Base-by-base conservation (phyloP, 225 moss, liverwort and hornwort species). In the Lunularia cruciata region DNA sequence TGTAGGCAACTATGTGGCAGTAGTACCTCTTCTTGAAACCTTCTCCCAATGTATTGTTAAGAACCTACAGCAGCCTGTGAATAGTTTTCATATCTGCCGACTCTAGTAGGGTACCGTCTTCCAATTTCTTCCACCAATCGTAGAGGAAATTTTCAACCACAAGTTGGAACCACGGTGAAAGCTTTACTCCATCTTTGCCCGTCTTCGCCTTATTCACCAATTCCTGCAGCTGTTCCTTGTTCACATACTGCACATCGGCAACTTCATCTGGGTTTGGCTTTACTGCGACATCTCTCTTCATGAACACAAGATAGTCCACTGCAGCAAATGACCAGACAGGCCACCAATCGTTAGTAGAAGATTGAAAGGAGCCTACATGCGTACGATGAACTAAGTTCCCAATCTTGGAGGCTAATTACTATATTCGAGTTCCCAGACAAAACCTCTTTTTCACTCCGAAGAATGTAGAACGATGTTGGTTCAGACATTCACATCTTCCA, bases 81-180 rank as follows among this genome's bases (percentile, higher is more conserved):
- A 98, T 85, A 9, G 87, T 91, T 68, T 72, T 53, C 95, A 90
- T 90, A 75, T 98, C 91, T 31, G 72, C 89, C 49, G 57, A 91
- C 43, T 93, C 84, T 1, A 82, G 68, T 68, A 98, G 75, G 0
- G 93, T 85, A 49, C 89, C 89, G 12, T 91, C 79, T 69, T 93
- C 96, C 25, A 98, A 74, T 53, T 81, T 84, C 77, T 88, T 93
- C 96, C 96, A 98, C 96, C 96, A 98, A 69, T 91, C 90, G 59
- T 86, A 89, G 25, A 98, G 83, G 54, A 91, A 98, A 39, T 98
- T 93, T 63, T 91, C 84, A 5, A 91, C 93, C 2, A 98, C 96
- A 42, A 98, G 84, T 56, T 89, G 92, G 69, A 98, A 98, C 96
- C 96, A 98, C 6, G 96, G 96, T 0, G 96, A 98, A 25, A 98